Conservation (phyloP, 2,329 filamentous ascomycete genomes). For the Aspergillus ochraceoroseus region DNA sequence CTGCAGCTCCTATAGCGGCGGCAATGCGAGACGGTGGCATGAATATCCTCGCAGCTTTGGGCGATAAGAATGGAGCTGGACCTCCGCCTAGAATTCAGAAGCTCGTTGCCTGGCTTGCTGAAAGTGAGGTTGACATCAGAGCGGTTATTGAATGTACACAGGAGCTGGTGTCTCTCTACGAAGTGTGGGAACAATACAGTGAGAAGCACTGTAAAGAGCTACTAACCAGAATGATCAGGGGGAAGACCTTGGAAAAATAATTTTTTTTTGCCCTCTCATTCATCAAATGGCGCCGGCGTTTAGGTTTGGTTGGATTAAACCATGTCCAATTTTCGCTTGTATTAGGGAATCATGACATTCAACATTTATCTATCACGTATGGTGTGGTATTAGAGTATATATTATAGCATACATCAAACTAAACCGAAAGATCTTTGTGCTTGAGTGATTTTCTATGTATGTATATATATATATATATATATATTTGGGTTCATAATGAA, state of each 20-base stretch:
- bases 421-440: no score
- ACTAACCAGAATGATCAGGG: conserved; percentile 59
- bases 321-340: not conserved
- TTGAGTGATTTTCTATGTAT: no score
- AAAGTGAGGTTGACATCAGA: conserved; percentile 78
- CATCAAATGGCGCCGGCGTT: not conserved
- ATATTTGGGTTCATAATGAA: no score
- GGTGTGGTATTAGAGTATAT: no score
- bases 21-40: conserved; percentile 37
- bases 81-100: conserved; percentile 51
- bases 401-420: no score
- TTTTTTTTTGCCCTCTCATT: not conserved
- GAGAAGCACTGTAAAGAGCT: conserved; percentile 62
- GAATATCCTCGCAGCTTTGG: conserved; percentile 34
- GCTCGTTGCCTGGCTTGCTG: conserved; percentile 75
- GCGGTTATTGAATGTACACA: conserved; percentile 84
- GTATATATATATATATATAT: no score
- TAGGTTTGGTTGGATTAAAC: not conserved
- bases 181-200: conserved; percentile 63
- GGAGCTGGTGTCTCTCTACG: conserved; percentile 85
- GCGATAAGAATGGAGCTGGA: conserved; percentile 29
- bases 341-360: no score
- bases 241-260: conserved; percentile 55
- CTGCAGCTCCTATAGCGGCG: conserved; percentile 32
- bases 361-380: no score